Conservation (phyloP, 495 filamentous ascomycete genomes). For the Daldinia concentrica region DNA sequence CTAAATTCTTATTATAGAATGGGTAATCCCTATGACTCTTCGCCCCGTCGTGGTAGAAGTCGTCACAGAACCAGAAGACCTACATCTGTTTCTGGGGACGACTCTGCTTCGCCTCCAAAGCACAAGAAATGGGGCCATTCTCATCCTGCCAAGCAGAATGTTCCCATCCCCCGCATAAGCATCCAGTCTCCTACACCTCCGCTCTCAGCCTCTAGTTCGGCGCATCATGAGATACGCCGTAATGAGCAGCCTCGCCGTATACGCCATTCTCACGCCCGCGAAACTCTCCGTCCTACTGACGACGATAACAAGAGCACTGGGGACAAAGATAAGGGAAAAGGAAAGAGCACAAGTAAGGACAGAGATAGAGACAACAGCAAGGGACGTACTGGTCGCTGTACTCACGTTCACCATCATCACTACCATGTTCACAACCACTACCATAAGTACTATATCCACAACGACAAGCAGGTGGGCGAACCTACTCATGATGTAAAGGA, state of each 20-base stretch:
- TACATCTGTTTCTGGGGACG: not conserved
- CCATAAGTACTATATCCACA: not conserved
- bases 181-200: not conserved
- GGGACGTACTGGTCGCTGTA: not conserved
- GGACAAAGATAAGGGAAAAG: not conserved
- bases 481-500: not conserved
- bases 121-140: not conserved
- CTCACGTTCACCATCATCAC: slow-evolving; percentile 8
- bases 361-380: not conserved
- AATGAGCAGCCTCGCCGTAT: not conserved
- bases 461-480: not conserved
- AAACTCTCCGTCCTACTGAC: not conserved
- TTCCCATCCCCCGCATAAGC: not conserved
- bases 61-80: not conserved
- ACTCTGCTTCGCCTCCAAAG: not conserved
- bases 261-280: not conserved
- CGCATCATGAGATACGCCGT: not conserved
- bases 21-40: not conserved
- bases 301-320: not conserved
- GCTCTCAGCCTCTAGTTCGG: not conserved
- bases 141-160: not conserved
- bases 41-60: not conserved
- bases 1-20: not conserved
- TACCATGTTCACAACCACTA: not conserved
- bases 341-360: not conserved